A percentile compares a stretch with the other conserved stretches of the same genome.
These are phyloP conservation scores for Tylopilus sp. DNA, from an alignment of 768 basidiomycete species.

Conservation along the genomic window DNA sequence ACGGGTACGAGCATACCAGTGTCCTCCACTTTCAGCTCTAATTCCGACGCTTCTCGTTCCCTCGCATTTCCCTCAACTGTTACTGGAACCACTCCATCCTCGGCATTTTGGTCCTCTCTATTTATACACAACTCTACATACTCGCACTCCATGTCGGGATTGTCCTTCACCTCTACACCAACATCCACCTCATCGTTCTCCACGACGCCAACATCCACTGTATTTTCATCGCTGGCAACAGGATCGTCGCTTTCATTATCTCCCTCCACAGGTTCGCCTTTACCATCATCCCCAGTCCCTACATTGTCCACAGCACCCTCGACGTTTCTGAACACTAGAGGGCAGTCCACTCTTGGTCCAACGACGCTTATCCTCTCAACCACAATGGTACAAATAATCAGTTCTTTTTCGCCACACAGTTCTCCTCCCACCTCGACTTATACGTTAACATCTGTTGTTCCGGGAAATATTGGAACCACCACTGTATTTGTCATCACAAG, in stretches of 20 bases:
- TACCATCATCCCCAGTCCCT: background rate
- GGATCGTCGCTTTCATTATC: constrained; percentile 1
- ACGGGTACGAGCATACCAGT: constrained; percentile 19
- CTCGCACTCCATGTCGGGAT: constrained; percentile 1
- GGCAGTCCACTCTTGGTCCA: background rate
- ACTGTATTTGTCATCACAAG: constrained; percentile 21
- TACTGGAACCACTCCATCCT: background rate
- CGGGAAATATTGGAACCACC: constrained; percentile 10
- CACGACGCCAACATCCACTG: background rate
- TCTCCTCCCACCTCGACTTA: constrained; percentile 17
- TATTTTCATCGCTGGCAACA: background rate
- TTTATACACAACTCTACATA: background rate
- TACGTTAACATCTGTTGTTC: constrained; percentile 17
- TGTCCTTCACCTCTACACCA: background rate
- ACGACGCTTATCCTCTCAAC: constrained; percentile 15
- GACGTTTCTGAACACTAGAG: background rate
- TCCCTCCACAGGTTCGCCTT: background rate
- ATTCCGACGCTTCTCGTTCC: constrained; percentile 14
- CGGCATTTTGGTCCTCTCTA: background rate
- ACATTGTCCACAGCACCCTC: background rate
- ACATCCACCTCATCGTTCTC: background rate
- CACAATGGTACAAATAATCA: constrained; percentile 10
- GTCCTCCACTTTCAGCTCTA: constrained; percentile 11
- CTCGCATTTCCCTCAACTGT: background rate
- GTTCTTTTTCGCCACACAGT: background rate